These are phyloP conservation scores for Wickerhamiella alocasiicola DNA, from an alignment of 805 yeast genomes.

Conservation along the genomic window DNA sequence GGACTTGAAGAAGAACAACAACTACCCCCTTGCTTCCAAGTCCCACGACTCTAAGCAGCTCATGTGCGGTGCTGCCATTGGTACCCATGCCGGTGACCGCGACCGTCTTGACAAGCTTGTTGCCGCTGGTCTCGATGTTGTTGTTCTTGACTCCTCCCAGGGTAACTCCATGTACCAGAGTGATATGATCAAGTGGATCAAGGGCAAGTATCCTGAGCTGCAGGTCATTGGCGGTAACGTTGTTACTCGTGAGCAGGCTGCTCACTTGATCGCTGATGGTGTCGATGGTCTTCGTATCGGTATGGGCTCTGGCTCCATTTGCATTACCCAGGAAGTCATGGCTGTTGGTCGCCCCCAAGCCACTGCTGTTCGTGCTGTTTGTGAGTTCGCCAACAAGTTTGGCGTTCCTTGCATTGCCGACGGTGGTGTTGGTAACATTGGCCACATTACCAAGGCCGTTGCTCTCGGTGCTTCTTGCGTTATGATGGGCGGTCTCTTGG, in stretches of 20 bases:
- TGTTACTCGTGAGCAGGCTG: slow-evolving; percentile 98
- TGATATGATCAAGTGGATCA: slow-evolving; percentile 86
- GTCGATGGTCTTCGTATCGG: slow-evolving; percentile 98
- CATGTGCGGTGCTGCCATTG: slow-evolving; percentile 97
- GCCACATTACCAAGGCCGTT: slow-evolving; percentile 93
- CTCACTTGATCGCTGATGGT: slow-evolving; percentile 85
- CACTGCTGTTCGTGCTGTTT: slow-evolving; percentile 90
- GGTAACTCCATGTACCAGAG: slow-evolving; percentile 95
- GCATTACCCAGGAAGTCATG: slow-evolving; percentile 99
- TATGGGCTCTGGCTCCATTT: slow-evolving; percentile 99
- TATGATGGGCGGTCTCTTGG: slow-evolving; percentile 99
- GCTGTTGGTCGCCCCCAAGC: slow-evolving; percentile 99
- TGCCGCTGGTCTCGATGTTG: slow-evolving; percentile 95
- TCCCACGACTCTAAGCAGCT: slow-evolving; percentile 87
- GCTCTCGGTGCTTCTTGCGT: slow-evolving; percentile 95
- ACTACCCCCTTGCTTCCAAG: slow-evolving; percentile 90
- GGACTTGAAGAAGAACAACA: slow-evolving; percentile 90
- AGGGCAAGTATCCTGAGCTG: slow-evolving; percentile 61
- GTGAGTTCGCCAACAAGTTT: slow-evolving; percentile 85
- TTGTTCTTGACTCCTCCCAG: slow-evolving; percentile 89
- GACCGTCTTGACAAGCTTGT: slow-evolving; percentile 73
- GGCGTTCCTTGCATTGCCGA: slow-evolving; percentile 99
- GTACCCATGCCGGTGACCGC: slow-evolving; percentile 82
- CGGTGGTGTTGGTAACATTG: slow-evolving; percentile 98
- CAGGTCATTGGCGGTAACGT: slow-evolving; percentile 97